A percentile compares a stretch with the other conserved stretches of the same genome.
These are phyloP conservation scores for Ustilago esculenta DNA, from an alignment of 1,284 basidiomycete genomes.

Conservation along the genomic window DNA sequence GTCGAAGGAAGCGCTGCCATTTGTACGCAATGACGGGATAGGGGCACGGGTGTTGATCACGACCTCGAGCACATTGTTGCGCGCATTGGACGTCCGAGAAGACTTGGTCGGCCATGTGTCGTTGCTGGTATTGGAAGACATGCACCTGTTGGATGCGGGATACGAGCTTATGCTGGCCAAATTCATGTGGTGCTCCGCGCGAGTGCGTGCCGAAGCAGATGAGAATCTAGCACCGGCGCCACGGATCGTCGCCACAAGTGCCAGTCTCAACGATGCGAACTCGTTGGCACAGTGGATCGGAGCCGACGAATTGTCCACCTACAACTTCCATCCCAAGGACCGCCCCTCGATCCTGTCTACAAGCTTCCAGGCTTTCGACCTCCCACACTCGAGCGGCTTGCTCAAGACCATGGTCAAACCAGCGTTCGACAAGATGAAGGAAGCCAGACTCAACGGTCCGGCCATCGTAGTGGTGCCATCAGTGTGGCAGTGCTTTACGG, in stretches of 20 bases:
- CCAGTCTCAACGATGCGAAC: slow-evolving; percentile 81
- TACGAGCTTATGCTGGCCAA: slow-evolving; percentile 85
- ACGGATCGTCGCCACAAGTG: slow-evolving; percentile 81
- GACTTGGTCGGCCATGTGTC: slow-evolving; percentile 19
- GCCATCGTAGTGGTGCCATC: slow-evolving; percentile 92
- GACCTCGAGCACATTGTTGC: slow-evolving; percentile 65
- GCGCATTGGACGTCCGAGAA: slow-evolving; percentile 41
- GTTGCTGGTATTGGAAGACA: slow-evolving; percentile 82
- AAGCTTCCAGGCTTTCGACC: slow-evolving; percentile 81
- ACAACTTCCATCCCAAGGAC: slow-evolving; percentile 83
- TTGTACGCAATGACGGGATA: slow-evolving; percentile 9
- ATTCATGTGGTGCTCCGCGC: slow-evolving; percentile 31
- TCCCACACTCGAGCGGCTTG: slow-evolving; percentile 84
- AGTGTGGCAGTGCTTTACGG: slow-evolving; percentile 77
- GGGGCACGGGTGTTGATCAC: slow-evolving; percentile 65
- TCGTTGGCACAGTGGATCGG: slow-evolving; percentile 86
- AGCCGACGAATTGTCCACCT: slow-evolving; percentile 75
- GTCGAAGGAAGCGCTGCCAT: slow-evolving; percentile 19
- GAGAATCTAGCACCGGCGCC: neutral
- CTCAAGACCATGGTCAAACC: slow-evolving; percentile 94
- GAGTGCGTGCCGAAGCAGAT: neutral
- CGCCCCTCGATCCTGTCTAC: slow-evolving; percentile 82
- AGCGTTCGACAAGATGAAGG: slow-evolving; percentile 72
- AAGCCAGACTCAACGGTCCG: slow-evolving; percentile 70
- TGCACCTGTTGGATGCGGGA: slow-evolving; percentile 82